Evolutionary conservation across 768 basidiomycete species (phyloP).

Genomic region (Tylopilus plumbeoviolaceoides): DNA sequence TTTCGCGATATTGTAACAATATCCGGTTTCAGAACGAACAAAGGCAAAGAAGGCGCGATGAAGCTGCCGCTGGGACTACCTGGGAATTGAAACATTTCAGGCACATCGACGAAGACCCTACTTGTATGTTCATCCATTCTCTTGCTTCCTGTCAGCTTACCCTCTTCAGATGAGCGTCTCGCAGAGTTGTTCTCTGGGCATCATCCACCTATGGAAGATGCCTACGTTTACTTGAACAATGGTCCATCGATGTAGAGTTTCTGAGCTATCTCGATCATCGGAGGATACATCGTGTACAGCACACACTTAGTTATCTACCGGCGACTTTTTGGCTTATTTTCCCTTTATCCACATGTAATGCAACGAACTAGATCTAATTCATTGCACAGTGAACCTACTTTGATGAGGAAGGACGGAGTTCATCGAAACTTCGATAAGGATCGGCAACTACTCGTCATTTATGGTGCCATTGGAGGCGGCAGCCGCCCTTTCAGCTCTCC

Average conservation of each 20-base stretch:
- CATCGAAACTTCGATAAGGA: neutral
- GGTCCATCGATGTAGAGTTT: constrained; percentile 27
- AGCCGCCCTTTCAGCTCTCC: constrained; percentile 37
- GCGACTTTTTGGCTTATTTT: constrained; percentile 18
- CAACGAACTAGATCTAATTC: constrained; percentile 16
- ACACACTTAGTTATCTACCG: constrained; percentile 8
- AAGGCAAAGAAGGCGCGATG: constrained; percentile 82
- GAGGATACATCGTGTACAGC: constrained; percentile 4
- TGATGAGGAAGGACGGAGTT: no score
- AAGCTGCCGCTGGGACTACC: constrained; percentile 60
- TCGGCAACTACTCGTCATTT: constrained; percentile 8
- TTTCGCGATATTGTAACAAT: neutral
- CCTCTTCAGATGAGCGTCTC: constrained; percentile 52
- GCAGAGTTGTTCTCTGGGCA: constrained; percentile 56
- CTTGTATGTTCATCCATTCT: constrained; percentile 49
- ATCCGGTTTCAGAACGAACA: constrained; percentile 73
- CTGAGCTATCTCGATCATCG: neutral
- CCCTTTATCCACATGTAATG: constrained; percentile 7
- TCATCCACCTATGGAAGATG: constrained; percentile 69
- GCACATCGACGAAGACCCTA: constrained; percentile 62
- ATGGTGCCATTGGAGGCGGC: neutral
- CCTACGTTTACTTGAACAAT: constrained; percentile 66
- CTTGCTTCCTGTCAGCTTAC: neutral
- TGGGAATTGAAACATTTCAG: constrained; percentile 82
- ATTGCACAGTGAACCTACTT: neutral